A percentile compares a stretch with the other conserved stretches of the same genome.
phyloP scores from a whole-genome alignment of 352 stramenopile genomes.

The Phytophthora pseudosyringae region DNA sequence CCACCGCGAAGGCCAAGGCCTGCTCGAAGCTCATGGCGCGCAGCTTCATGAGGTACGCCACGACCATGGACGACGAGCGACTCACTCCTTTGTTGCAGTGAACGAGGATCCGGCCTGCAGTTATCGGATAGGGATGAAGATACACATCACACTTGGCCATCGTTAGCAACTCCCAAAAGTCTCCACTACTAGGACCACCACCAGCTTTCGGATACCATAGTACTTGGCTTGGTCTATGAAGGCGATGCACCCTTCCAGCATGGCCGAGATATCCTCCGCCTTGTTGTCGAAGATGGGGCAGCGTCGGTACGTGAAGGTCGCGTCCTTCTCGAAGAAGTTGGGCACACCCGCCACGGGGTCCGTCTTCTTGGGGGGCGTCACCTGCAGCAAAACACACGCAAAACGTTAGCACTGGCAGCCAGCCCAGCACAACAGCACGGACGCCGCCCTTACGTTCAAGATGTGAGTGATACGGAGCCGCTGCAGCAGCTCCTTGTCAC shows the following conservation, averaged over 20 bases:
- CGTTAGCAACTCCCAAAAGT: constrained; percentile 38
- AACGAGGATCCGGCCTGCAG: constrained; percentile 84
- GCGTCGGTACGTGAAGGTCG: constrained; percentile 76
- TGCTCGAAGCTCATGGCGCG: constrained; percentile 69
- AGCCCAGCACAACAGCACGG: too few species aligned
- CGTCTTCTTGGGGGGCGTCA: constrained; percentile 77
- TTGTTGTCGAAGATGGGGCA: constrained; percentile 92
- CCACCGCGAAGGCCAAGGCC: constrained; percentile 64
- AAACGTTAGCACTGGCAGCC: not conserved
- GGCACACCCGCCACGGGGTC: constrained; percentile 87
- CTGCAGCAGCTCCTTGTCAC: constrained; percentile 64
- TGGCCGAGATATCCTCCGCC: constrained; percentile 84
- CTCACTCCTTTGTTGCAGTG: constrained; percentile 94
- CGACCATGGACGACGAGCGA: constrained; percentile 88
- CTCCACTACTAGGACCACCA: not conserved
- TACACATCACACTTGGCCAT: constrained; percentile 40
- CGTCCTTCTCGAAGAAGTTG: constrained; percentile 93
- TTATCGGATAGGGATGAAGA: constrained; percentile 8
- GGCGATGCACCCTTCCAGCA: constrained; percentile 82
- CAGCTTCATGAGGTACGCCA: constrained; percentile 93
- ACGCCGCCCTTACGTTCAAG: constrained; percentile 62
- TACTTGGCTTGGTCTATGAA: constrained; percentile 94
- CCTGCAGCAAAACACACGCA: constrained; percentile 36
- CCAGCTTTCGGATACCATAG: constrained; percentile 69
- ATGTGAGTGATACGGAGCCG: constrained; percentile 81